Conservation (phyloP, 2,329 filamentous ascomycete species). For the Trichoderma sp. region DNA sequence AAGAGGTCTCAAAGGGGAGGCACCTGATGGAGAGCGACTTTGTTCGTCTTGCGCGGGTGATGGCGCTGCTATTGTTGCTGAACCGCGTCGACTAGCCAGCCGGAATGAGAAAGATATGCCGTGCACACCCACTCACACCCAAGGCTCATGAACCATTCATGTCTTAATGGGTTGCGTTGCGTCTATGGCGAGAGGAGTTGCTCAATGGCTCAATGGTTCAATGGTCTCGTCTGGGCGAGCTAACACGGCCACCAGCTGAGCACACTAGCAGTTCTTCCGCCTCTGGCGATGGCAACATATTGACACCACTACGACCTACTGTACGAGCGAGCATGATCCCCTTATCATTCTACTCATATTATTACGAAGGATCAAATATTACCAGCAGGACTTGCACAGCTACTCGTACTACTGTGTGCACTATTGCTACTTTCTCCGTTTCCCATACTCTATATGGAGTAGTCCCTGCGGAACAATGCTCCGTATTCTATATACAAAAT, state of each 20-base stretch:
- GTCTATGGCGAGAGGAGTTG: background rate
- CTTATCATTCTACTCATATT: background rate
- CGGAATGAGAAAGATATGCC: background rate
- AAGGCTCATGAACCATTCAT: background rate
- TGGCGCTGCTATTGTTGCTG: background rate
- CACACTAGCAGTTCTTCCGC: background rate
- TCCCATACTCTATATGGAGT: background rate
- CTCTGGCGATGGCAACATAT: background rate
- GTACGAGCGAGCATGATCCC: background rate
- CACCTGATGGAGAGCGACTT: slow-evolving; percentile 3
- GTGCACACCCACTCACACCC: slow-evolving; percentile 13
- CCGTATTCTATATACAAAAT: background rate
- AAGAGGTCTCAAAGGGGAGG: background rate
- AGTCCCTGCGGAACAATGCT: background rate
- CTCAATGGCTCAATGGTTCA: background rate
- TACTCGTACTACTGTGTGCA: background rate
- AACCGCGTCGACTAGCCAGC: background rate
- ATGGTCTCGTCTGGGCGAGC: background rate
- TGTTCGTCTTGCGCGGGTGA: background rate
- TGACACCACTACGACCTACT: background rate
- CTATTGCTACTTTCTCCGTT: background rate
- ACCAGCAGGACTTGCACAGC: background rate
- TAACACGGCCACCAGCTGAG: background rate
- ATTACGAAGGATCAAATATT: background rate
- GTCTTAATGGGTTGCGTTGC: background rate